Conservation (phyloP, 176 grass and related monocot species). For the Carex parvula region DNA sequence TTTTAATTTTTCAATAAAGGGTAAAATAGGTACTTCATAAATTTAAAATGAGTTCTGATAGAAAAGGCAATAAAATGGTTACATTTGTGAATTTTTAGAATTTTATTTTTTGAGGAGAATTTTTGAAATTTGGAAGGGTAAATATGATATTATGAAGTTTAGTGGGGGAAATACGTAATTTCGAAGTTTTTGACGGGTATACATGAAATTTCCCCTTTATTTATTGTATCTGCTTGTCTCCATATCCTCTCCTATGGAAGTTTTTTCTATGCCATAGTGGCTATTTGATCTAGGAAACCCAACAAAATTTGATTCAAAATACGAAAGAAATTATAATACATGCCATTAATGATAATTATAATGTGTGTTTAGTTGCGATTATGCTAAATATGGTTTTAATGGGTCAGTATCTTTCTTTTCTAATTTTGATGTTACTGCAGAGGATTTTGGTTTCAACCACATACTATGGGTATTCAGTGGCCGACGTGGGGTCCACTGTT, state of each 20-base stretch:
- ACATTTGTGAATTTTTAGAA: too few species aligned
- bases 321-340: slow-evolving; percentile 7
- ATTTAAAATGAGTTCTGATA: too few species aligned
- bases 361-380: background rate
- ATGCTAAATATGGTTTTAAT: too few species aligned
- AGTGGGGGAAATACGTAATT: too few species aligned
- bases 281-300: background rate
- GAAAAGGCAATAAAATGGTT: too few species aligned
- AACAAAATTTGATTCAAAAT: background rate
- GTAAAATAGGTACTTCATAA: too few species aligned
- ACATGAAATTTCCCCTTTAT: too few species aligned
- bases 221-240: background rate
- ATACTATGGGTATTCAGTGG: slow-evolving; percentile 97
- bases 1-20: too few species aligned
- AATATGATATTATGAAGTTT: too few species aligned
- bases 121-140: too few species aligned
- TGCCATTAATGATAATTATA: background rate
- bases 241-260: background rate
- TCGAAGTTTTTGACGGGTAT: too few species aligned
- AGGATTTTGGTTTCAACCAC: slow-evolving; percentile 96
- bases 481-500: slow-evolving; percentile 92
- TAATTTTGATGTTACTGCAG: slow-evolving; percentile 33
- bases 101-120: too few species aligned
- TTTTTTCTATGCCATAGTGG: background rate
- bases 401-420: background rate